Base-by-base conservation (phyloP, 805 yeast species). In the Metschnikowia hibisci region DNA sequence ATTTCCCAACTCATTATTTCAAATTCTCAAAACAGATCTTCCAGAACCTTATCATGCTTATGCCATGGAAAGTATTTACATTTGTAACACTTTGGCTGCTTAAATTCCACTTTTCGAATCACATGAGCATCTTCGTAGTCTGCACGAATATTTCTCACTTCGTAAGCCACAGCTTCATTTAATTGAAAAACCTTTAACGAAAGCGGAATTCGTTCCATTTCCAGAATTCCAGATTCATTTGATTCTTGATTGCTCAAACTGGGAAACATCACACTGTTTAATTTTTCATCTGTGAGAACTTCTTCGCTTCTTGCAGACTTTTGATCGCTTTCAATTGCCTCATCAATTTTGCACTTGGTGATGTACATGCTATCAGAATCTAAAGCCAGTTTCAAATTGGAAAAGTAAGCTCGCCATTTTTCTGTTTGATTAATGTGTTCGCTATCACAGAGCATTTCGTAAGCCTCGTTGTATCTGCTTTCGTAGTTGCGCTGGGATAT, bases 11-110 rank as follows among this genome's bases (percentile, higher is more conserved):
- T n/a, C n/a, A n/a, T n/a, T n/a, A n/a, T n/a, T n/a, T n/a, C n/a
- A n/a, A n/a, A n/a, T n/a, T n/a, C n/a, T n/a, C 29, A 10, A 4
- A 16, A 20, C n/a, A n/a, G n/a, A 16, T 11, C 25, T 8, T 15
- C 14, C 23, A 11, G 28, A 18, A 22, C 4, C 12, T n/a, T 7
- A 7, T 22, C 18, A 20, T 47, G 52, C 39, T 45, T 45, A 39
- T 48, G 50, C 52, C 53, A 50, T 6, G 52, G 52, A 26, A 48
- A 16, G 39, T 41, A 48, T 39, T 43, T 48, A 45, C 53, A 50
- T 31, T 45, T 47, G 36, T 41, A 45, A 39, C 53, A 50, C 39
- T 41, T 43, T 18, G 29, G 27, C 13, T 32, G 44, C 31, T 39
- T 44, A 44, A 50, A 48, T 7, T 38, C 34, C 34, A 50, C 50